Evolutionary conservation across 2,329 filamentous ascomycete genomes (phyloP).

Genomic region (Calonectria henricotiae): DNA sequence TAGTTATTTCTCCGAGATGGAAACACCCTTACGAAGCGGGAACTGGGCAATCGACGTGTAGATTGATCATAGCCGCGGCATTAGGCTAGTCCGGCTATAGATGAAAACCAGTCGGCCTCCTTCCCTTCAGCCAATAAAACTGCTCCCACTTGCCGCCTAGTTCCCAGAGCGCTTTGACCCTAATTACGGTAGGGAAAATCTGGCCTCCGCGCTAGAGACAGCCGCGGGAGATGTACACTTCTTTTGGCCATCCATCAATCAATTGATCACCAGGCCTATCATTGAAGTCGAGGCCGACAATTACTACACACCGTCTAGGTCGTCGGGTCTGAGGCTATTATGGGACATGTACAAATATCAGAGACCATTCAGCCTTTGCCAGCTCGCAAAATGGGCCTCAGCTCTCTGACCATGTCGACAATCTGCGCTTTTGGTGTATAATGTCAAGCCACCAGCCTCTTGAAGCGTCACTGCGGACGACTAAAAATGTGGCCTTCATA

Average conservation of each 20-base stretch:
- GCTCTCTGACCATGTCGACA: background rate
- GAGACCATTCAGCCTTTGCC: background rate
- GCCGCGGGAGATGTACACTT: slow-evolving; percentile 1
- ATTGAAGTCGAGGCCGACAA: background rate
- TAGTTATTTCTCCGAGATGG: too few relatives aligned
- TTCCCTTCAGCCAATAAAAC: background rate
- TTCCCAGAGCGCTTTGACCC: slow-evolving; percentile 12
- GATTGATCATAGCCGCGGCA: background rate
- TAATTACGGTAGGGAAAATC: background rate
- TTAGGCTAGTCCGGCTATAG: background rate
- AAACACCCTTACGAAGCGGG: background rate
- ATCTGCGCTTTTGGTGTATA: background rate
- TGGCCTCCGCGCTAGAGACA: slow-evolving; percentile 7
- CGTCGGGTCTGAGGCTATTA: background rate
- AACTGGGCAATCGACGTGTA: background rate
- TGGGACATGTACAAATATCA: background rate
- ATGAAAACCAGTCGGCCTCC: background rate
- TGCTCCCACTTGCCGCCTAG: background rate
- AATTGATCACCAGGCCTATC: slow-evolving; percentile 2
- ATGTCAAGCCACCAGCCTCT: background rate
- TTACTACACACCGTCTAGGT: background rate
- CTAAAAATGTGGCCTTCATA: slow-evolving; percentile 1
- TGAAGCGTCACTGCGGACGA: background rate
- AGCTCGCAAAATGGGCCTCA: background rate
- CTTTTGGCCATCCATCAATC: background rate